These are phyloP conservation scores for Chalciporus piperatus DNA, from an alignment of 768 basidiomycete species.

Conservation along the genomic window DNA sequence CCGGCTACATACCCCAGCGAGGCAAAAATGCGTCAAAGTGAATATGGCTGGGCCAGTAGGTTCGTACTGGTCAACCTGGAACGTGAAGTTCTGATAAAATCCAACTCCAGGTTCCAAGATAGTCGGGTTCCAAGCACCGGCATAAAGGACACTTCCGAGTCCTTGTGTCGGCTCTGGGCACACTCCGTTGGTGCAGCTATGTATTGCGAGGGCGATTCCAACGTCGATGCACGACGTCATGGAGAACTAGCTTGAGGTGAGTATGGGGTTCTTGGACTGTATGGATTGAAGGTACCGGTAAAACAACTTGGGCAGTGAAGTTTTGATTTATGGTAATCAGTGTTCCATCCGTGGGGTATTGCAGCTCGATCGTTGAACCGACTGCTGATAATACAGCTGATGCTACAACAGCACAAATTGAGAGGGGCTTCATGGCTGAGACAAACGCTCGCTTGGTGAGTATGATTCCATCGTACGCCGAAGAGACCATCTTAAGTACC, in stretches of 20 bases:
- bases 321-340: conserved; percentile 15
- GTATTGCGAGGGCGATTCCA: conserved; percentile 19
- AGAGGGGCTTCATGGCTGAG: conserved; percentile 8
- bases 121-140: conserved; percentile 16
- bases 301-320: conserved; percentile 17
- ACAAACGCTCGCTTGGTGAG: background rate
- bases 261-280: background rate
- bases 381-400: conserved; percentile 5
- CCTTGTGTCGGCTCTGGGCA: conserved; percentile 14
- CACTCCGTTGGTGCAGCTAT: conserved; percentile 12
- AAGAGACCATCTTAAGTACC: background rate
- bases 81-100: conserved; percentile 22
- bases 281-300: conserved; percentile 6
- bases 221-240: conserved; percentile 17
- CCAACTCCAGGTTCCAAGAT: conserved; percentile 2
- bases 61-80: conserved; percentile 10
- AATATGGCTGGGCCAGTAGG: conserved; percentile 15
- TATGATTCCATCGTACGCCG: background rate
- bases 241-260: conserved; percentile 11
- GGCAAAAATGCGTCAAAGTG: conserved; percentile 16
- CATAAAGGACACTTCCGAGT: conserved; percentile 19
- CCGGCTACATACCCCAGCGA: conserved; percentile 11
- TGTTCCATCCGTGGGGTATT: conserved; percentile 19
- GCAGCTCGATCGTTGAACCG: conserved; percentile 18
- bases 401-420: background rate